Evolutionary conservation across 1,139 yeast species (phyloP).

Genomic region (Kurtzmaniella quercitrusa): DNA sequence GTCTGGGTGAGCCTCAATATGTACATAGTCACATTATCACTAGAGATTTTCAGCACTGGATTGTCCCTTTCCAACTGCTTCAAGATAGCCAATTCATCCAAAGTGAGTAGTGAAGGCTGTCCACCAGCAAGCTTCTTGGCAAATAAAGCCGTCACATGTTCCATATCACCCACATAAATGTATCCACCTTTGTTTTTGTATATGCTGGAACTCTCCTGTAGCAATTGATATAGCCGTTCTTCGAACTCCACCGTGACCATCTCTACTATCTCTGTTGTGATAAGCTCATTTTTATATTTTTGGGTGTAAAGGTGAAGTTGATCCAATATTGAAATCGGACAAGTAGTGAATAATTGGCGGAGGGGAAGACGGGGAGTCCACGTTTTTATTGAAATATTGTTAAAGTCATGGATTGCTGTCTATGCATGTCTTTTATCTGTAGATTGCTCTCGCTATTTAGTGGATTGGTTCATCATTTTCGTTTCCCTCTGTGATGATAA

Average conservation of each 20-base stretch:
- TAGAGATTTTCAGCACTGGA: not conserved
- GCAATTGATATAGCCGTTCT: constrained; percentile 5
- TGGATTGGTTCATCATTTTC: too few relatives aligned
- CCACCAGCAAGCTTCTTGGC: not conserved
- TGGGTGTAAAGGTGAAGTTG: not conserved
- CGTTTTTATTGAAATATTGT: too few relatives aligned
- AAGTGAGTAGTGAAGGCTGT: not conserved
- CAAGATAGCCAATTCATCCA: not conserved
- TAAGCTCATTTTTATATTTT: too few relatives aligned
- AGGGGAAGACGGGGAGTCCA: too few relatives aligned
- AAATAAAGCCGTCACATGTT: constrained; percentile 11
- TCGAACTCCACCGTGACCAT: constrained; percentile 1
- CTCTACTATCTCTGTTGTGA: too few relatives aligned
- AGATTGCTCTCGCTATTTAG: too few relatives aligned
- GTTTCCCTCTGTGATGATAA: too few relatives aligned
- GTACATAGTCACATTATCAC: not conserved
- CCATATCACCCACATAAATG: constrained; percentile 26
- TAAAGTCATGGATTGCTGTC: too few relatives aligned
- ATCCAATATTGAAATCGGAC: not conserved
- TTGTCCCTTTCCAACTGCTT: not conserved
- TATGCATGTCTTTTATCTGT: too few relatives aligned
- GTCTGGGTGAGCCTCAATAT: not conserved
- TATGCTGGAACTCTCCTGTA: constrained; percentile 27
- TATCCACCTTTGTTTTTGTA: constrained; percentile 11
- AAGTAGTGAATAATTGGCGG: not conserved